These are phyloP conservation scores for Suillus decipiens DNA, from an alignment of 768 basidiomycete species.

Conservation along the genomic window DNA sequence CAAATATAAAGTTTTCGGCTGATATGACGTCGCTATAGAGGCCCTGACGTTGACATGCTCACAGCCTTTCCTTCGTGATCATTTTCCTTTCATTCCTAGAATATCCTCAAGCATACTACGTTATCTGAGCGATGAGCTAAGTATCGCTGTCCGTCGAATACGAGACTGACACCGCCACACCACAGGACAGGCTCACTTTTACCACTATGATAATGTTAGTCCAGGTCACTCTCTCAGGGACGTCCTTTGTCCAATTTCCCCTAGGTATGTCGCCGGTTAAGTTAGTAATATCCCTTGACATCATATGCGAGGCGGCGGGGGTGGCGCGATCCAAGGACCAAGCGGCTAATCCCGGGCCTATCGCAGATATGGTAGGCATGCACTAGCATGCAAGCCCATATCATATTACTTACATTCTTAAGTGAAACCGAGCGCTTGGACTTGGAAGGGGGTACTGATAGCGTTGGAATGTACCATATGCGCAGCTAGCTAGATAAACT, in stretches of 20 bases:
- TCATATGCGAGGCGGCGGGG: constrained; percentile 33
- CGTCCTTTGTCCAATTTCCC: constrained; percentile 49
- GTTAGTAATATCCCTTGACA: constrained; percentile 34
- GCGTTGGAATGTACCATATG: not conserved
- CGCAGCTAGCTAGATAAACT: not conserved
- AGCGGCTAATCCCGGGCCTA: not conserved
- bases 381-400: not conserved
- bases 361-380: not conserved
- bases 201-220: constrained; percentile 12
- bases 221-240: constrained; percentile 50
- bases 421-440: not conserved
- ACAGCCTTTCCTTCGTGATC: not conserved
- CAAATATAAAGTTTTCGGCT: not conserved
- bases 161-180: not conserved
- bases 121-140: not conserved
- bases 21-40: not conserved
- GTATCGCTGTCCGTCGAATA: not conserved
- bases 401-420: not conserved
- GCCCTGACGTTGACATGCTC: not conserved
- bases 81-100: not conserved
- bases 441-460: not conserved
- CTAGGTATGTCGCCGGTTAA: constrained; percentile 38
- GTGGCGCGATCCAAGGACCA: constrained; percentile 4
- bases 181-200: not conserved
- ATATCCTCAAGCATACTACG: not conserved